Base-by-base conservation (phyloP, 2,329 filamentous ascomycete species). In the Colletotrichum spaethianum region DNA sequence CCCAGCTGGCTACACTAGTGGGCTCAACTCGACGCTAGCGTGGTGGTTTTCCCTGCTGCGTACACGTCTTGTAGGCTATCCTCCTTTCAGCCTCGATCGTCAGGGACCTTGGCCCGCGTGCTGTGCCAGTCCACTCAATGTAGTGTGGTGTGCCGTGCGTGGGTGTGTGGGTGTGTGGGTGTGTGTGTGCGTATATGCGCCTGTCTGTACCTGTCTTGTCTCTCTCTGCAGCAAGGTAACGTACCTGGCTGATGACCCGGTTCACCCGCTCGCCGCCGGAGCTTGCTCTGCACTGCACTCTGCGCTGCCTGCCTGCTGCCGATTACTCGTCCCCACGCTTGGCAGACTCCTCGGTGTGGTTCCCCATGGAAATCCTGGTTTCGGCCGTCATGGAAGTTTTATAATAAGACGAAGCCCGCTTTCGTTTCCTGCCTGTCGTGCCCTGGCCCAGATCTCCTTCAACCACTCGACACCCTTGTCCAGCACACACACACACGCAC, bases 401-500 rank as follows among this genome's bases (percentile, higher is more conserved):
- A 72, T 72, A 72, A 72, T 68, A 68, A 72, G 69, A 68, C 69
- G 63, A 53, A 68, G 69, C 69, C 69, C 57, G 69, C 69, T 63
- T 59, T 63, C 56, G 63, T 68, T 68, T 59, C 64, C 59, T 26
- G 33, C 40, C 42, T 57, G 50, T 33, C 14, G 31, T 66, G 53
- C 68, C 63, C 68, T 63, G 40, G 46, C 44, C 69, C 64, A 18
- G 57, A 56, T 44, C 56, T 44, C 57, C 50, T 18, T 46, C 64
- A 68, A 52, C 59, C 48, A 63, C 69, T 67, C 20, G 36, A 26
- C 40, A 68, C 28, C 69, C 69, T 28, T 68, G 69, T 68, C 57
- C 57, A 40, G 33, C 44, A 48, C 28, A 44, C 53, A 53, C 28
- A 12, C 50, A 31, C 50, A 16, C 26, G 28, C 23, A 4, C 52